phyloP scores from a whole-genome alignment of 2,329 filamentous ascomycete species.

The Colletotrichum tamarilloi region DNA sequence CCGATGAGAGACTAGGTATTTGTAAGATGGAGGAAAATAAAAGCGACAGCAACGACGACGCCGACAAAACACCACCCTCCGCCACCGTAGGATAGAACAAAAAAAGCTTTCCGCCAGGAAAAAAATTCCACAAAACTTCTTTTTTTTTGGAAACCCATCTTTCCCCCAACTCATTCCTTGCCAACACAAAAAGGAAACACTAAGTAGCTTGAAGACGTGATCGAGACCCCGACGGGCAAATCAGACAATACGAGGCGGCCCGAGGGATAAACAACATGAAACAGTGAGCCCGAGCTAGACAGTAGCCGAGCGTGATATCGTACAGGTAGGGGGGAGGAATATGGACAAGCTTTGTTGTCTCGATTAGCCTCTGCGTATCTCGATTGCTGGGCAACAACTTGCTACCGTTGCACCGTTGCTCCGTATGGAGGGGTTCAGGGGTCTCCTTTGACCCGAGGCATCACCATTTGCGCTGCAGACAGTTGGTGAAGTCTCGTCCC shows the following conservation, averaged over 20 bases:
- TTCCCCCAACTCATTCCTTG: constrained; percentile 39
- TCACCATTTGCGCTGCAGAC: constrained; percentile 22
- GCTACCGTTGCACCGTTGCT: neutral
- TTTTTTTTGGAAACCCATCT: constrained; percentile 31
- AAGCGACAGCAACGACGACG: constrained; percentile 20
- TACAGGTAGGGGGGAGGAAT: constrained; percentile 23
- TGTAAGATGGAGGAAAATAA: constrained; percentile 18
- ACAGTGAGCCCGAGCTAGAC: constrained; percentile 27
- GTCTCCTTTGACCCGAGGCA: neutral
- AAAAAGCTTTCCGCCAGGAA: constrained; percentile 37
- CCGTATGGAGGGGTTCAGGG: neutral
- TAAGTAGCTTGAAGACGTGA: constrained; percentile 2
- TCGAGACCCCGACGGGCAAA: neutral
- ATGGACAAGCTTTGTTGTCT: constrained; percentile 13
- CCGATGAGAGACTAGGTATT: constrained; percentile 35
- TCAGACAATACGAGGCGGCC: neutral
- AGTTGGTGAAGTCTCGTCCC: neutral
- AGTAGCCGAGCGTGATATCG: constrained; percentile 35
- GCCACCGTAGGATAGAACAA: constrained; percentile 10
- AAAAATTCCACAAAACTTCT: constrained; percentile 37
- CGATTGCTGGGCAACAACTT: constrained; percentile 1
- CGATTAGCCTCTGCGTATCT: constrained; percentile 31
- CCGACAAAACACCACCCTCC: constrained; percentile 35
- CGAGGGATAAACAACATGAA: constrained; percentile 25
- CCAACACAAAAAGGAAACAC: constrained; percentile 34